Conservation (phyloP, 305 asterid genomes). For the Fraxinus sp. region DNA sequence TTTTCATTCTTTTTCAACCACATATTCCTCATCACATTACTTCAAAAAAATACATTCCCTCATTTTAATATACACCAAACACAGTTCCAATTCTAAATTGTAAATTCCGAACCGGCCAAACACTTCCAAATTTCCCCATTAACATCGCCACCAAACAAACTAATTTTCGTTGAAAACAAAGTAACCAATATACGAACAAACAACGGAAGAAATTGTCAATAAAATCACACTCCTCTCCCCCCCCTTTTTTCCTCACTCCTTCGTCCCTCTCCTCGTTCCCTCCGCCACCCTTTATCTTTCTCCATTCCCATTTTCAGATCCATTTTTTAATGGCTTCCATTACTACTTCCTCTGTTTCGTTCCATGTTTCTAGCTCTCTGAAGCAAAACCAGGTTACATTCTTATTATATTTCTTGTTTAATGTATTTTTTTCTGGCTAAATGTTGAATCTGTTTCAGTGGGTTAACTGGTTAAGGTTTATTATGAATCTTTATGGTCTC, state of each 20-base stretch:
- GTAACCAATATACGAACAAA: not conserved
- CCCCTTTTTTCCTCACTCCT: not conserved
- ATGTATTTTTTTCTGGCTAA: not conserved
- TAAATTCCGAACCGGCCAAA: not conserved
- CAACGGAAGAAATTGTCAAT: constrained; percentile 27
- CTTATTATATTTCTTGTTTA: not conserved
- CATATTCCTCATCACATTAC: too few relatives aligned
- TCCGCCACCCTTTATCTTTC: constrained; percentile 54
- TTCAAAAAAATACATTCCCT: too few relatives aligned
- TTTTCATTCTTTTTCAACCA: too few relatives aligned
- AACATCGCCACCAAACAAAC: constrained; percentile 34
- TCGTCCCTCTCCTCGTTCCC: constrained; percentile 55
- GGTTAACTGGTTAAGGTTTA: not conserved
- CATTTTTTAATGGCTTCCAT: constrained; percentile 63
- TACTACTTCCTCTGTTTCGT: constrained; percentile 50
- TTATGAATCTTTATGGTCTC: not conserved
- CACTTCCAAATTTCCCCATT: not conserved
- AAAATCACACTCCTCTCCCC: constrained; percentile 14
- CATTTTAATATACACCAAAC: too few relatives aligned
- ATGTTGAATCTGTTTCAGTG: not conserved
- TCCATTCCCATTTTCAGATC: constrained; percentile 35
- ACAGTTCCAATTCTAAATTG: not conserved
- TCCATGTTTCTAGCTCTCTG: constrained; percentile 47
- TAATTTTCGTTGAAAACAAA: constrained; percentile 46
- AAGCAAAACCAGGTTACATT: constrained; percentile 55